Base-by-base conservation (phyloP, 129 eudicot species). In the Calendula officinalis region DNA sequence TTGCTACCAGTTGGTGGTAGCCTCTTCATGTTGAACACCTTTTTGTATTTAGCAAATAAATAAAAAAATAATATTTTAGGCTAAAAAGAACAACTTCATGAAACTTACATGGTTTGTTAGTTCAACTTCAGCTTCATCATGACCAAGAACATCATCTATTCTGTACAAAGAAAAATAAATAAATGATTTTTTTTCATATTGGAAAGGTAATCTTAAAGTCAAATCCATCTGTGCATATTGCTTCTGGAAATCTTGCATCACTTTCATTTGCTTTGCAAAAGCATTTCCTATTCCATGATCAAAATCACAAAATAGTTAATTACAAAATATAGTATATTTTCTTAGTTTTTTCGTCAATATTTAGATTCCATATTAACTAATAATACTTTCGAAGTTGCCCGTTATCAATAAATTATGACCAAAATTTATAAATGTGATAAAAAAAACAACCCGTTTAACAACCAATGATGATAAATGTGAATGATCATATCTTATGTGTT, bases 191-290 rank as follows among this genome's bases (percentile, higher is more conserved):
- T 5, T 4, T 9, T 33, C 54, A 45, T 64, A 61, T 44, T n/a
- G n/a, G n/a, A n/a, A n/a, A n/a, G n/a, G 65, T 54, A 60, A 75
- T 73, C 96, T 88, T 83, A 92, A 96, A 38, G 98, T 92, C 98
- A 92, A 88, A 80, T 92, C 98, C 96, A 92, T 88, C 62, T 92
- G 98, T 45, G 98, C 98, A 32, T 96, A 92, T 58, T 92, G 96
- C 75, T 70, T 88, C 78, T 92, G 98, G 77, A 92, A 92, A 3
- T 92, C 98, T 80, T 76, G 87, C 60, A 92, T 78, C 70, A 88
- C 81, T 81, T 92, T 88, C 55, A 79, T 77, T 81, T 92, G 98
- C 78, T 88, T 82, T 43, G 91, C 91, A 43, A 96, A 96, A 34
- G 73, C 95, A 92, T 88, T 85, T 92, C 96, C 97, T 90, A 84